These are phyloP conservation scores for Saccharomycopsis capsularis DNA, from an alignment of 805 yeast genomes.

Conservation along the genomic window DNA sequence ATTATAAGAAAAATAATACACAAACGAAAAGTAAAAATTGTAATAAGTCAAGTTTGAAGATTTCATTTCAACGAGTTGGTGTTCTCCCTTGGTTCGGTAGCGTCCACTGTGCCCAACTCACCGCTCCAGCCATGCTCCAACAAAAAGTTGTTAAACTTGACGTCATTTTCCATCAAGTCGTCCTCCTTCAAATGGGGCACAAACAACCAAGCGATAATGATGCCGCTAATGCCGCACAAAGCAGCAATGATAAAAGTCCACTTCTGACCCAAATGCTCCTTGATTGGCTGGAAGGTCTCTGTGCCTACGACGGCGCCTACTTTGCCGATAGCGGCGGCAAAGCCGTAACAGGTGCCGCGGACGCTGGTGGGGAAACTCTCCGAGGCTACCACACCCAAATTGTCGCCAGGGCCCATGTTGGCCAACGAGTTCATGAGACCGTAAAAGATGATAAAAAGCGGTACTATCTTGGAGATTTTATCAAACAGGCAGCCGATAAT, in stretches of 20 bases:
- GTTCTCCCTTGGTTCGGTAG: too few species aligned
- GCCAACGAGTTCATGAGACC: slow-evolving; percentile 67
- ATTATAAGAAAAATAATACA: background rate
- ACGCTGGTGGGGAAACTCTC: slow-evolving; percentile 73
- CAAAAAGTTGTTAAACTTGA: slow-evolving; percentile 53
- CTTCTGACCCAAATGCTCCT: slow-evolving; percentile 50
- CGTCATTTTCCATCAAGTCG: slow-evolving; percentile 61
- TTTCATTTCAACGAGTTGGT: background rate
- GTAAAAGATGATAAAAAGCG: slow-evolving; percentile 62
- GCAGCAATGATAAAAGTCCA: slow-evolving; percentile 84
- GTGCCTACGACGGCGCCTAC: slow-evolving; percentile 85
- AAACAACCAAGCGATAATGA: slow-evolving; percentile 49
- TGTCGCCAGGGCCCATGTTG: slow-evolving; percentile 74
- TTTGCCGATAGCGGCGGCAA: slow-evolving; percentile 75
- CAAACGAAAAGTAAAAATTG: background rate
- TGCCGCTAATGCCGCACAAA: slow-evolving; percentile 59
- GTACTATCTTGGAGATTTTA: slow-evolving; percentile 48
- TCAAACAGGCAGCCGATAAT: slow-evolving; percentile 61
- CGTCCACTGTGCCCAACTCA: slow-evolving; percentile 29
- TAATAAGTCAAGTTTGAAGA: too few species aligned
- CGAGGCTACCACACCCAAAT: slow-evolving; percentile 59
- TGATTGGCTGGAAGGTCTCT: slow-evolving; percentile 62
- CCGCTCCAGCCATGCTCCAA: slow-evolving; percentile 53
- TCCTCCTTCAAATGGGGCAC: slow-evolving; percentile 65
- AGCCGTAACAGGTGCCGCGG: slow-evolving; percentile 68